Conservation (phyloP, 202 grass and related monocot genomes). For the Zoysia matrella region DNA sequence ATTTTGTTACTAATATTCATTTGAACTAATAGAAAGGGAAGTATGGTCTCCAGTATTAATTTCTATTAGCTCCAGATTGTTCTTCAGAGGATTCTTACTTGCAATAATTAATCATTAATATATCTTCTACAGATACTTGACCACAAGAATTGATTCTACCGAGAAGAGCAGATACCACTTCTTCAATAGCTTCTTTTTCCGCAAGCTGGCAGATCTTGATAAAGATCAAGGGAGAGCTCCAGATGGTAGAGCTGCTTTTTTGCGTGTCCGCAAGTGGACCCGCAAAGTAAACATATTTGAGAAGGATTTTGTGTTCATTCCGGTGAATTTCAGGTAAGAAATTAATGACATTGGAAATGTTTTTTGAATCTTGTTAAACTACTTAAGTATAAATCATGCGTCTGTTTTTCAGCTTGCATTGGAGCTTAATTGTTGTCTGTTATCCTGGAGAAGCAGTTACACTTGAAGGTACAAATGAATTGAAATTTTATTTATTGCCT, state of each 20-base stretch:
- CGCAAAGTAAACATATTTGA: conserved; percentile 95
- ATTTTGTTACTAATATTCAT: conserved; percentile 19
- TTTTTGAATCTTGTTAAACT: conserved; percentile 16
- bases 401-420: conserved; percentile 78
- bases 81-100: conserved; percentile 4
- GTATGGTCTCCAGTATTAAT: background rate
- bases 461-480: conserved; percentile 56
- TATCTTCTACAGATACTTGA: conserved; percentile 76
- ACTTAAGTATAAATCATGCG: conserved; percentile 30
- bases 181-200: conserved; percentile 99
- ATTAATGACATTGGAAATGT: conserved; percentile 18
- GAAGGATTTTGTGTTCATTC: conserved; percentile 98
- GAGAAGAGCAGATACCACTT: conserved; percentile 75
- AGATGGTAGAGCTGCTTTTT: conserved; percentile 86
- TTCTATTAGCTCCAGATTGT: conserved; percentile 23
- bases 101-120: conserved; percentile 39
- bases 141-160: conserved; percentile 59
- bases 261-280: conserved; percentile 97
- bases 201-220: conserved; percentile 97
- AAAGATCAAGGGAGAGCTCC: conserved; percentile 86
- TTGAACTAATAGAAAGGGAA: background rate
- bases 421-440: conserved; percentile 97
- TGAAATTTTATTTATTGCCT: conserved; percentile 12
- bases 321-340: conserved; percentile 97
- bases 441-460: conserved; percentile 82